Base-by-base conservation (phyloP, 2,329 filamentous ascomycete species). In the Didymella sp. region DNA sequence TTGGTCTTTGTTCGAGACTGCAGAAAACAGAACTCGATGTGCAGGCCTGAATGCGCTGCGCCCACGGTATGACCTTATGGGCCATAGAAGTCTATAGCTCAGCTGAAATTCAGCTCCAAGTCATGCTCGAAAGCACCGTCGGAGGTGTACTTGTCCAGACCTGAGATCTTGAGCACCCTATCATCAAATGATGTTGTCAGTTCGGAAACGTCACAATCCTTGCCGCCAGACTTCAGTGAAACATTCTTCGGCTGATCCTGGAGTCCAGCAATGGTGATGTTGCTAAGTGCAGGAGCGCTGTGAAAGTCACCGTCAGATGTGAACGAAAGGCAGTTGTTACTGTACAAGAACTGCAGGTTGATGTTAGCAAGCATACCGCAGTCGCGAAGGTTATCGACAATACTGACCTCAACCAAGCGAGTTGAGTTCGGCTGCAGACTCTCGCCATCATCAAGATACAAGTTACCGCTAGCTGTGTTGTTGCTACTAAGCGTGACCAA, bases 361-460 rank as follows among this genome's bases (percentile, higher is more conserved):
- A 73, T 0, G 80, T 82, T 72, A 0, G 80, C 81, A 88, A 21
- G 15, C 4, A 7, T 15, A 9, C 3, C 6, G 6, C 2, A 6
- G 15, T 7, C 4, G 2, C 1, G 12, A 2, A 12, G 11, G 13
- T 9, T 13, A 11, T 12, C n/a, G 21, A 2, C 22, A 13, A 76
- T 75, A 2, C 73, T 70, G 58, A 85, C 81, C 71, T 81, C 70
- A 21, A 90, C 83, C 60, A 78, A 78, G 3, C 85, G 79, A 0
- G 81, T 87, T 0, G 79, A 75, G 19, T 82, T 78, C 0, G 83
- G 87, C 13, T 70, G 60, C 9, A 90, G 51, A 60, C 85, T 89
- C 74, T 87, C 87, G 1, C 89, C 89, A 64, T 92, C 89, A 64
- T 92, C 89, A 4, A 92, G 71, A 68, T 91, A 91, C 21, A 92